Base-by-base conservation (phyloP, 805 yeast genomes). In the Monosporozyma solicola region DNA sequence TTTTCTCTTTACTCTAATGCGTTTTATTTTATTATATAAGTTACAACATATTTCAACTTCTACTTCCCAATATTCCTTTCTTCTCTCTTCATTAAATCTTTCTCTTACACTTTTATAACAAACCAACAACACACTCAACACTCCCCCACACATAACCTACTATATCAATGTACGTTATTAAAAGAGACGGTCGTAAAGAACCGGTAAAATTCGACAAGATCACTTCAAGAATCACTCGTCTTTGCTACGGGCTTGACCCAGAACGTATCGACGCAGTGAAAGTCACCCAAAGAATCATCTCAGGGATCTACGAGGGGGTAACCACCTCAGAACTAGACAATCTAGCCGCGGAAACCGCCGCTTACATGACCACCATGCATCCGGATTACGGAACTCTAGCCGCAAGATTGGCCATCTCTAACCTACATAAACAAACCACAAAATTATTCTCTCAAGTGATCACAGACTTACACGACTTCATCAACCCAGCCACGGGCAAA, bases 301-400 rank as follows among this genome's bases (percentile, higher is more conserved):
- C 88, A n/a, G 97, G 66, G 52, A 53, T 67, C 22, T 89, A 90
- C 70, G 91, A 87, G 64, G 97, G 97, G 61, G 97, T 91, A 51
- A 87, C 88, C 64, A 90, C 96, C 53, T 78, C 82, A 53, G 96
- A 90, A 69, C 74, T 85, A 52, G 87, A 82, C 58, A 80, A 81
- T 61, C 72, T 83, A 47, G 89, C 97, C 45, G 97, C 97, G 44
- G 98, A 92, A 72, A 88, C 96, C 35, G 92, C 96, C 51, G 97
- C 97, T 44, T 85, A 84, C 62, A 85, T 92, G 95, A 88, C 97
- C 54, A 91, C 97, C 15, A 80, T 86, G 57, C 98, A 92, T 70
- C 97, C 97, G n/a, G 97, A 92, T 72, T 91, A 92, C 63, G 95
- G 97, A 32, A 82, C 82, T 44, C 77, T 90, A 61, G 97, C 97